Conservation (phyloP, 2,329 filamentous ascomycete genomes). For the Hymenoscyphus fraxineus region DNA sequence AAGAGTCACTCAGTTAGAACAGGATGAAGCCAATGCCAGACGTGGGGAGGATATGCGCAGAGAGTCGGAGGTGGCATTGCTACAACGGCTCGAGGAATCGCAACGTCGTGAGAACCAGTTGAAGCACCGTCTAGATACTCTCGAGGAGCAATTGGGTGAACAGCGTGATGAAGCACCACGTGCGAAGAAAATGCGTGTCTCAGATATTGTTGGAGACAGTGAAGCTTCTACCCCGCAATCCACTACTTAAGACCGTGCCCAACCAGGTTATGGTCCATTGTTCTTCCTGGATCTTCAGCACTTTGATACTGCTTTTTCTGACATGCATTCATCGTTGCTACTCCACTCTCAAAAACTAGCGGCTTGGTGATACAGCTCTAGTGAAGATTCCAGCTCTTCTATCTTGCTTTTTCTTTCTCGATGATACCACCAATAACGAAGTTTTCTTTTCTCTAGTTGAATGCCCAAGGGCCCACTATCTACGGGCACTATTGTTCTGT, state of each 20-base stretch:
- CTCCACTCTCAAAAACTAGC: not conserved
- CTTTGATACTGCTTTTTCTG: conserved; percentile 9
- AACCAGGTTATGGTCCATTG: not conserved
- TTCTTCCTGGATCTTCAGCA: conserved; percentile 7
- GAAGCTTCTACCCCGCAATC: conserved; percentile 34
- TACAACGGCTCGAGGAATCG: conserved; percentile 60
- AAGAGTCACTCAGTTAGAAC: conserved; percentile 71
- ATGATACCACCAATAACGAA: conserved; percentile 26
- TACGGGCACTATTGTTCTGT: not conserved
- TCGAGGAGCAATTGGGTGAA: conserved; percentile 54
- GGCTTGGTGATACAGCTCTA: conserved; percentile 8
- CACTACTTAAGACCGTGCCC: conserved; percentile 20
- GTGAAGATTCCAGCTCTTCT: conserved; percentile 9
- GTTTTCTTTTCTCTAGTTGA: conserved; percentile 11
- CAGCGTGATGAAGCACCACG: conserved; percentile 42
- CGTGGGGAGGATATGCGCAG: conserved; percentile 55
- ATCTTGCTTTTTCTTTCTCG: conserved; percentile 16
- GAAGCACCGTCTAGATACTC: conserved; percentile 76
- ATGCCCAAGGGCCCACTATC: not conserved
- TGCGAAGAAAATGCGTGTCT: conserved; percentile 54
- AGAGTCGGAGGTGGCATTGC: conserved; percentile 51
- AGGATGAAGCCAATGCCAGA: conserved; percentile 66
- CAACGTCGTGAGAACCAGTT: conserved; percentile 76
- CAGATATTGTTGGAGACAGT: conserved; percentile 42
- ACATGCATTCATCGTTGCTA: not conserved